phyloP scores from a whole-genome alignment of 106 monocot species.

The Dendrobium catenatum region DNA sequence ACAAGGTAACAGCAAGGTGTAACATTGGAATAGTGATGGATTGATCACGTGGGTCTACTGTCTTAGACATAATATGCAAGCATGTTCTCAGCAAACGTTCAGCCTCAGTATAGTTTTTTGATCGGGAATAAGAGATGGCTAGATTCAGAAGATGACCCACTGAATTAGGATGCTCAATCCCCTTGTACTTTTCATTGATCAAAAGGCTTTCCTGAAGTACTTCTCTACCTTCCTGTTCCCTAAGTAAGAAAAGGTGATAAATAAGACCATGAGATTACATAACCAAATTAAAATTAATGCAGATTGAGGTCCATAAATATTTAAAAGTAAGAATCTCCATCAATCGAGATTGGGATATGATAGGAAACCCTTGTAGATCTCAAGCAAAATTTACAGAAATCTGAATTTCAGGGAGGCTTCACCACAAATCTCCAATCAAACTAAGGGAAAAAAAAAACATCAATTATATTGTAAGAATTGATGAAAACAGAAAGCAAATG shows the following conservation, averaged over 20 bases:
- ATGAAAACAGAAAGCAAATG: no score
- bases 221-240: constrained; percentile 65
- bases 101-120: constrained; percentile 75
- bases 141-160: constrained; percentile 59
- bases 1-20: constrained; percentile 74
- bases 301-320: background rate
- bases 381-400: no score
- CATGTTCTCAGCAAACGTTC: constrained; percentile 58
- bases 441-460: no score
- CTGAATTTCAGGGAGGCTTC: no score
- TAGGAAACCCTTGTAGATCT: no score
- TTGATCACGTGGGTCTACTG: constrained; percentile 27
- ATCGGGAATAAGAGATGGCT: constrained; percentile 63
- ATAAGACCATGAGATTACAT: background rate
- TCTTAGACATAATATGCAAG: constrained; percentile 41
- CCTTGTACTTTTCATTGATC: constrained; percentile 53
- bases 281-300: background rate
- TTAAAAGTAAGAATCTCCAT: no score
- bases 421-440: no score
- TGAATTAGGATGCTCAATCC: constrained; percentile 58
- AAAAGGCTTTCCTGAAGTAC: constrained; percentile 65
- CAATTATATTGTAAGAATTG: no score
- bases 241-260: constrained; percentile 11
- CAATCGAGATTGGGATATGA: no score
- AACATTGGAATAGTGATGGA: constrained; percentile 66